Evolutionary conservation across 2,329 filamentous ascomycete genomes (phyloP).

Genomic region (Sclerotinia nivalis): DNA sequence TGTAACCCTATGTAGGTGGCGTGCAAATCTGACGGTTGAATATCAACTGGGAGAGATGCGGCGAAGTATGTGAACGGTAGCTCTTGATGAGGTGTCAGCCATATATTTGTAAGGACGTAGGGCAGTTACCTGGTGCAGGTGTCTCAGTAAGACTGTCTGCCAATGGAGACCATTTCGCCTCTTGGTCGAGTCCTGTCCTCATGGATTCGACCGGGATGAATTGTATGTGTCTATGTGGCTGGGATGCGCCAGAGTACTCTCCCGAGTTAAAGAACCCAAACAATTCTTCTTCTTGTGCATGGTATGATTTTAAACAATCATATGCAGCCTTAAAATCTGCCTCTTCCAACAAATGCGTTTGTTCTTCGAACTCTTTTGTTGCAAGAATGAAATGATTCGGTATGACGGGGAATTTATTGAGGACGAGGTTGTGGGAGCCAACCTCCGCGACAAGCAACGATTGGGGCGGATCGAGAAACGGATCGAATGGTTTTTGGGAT

Average conservation of each 20-base stretch:
- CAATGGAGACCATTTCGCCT: slow-evolving; percentile 52
- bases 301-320: slow-evolving; percentile 56
- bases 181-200: slow-evolving; percentile 49
- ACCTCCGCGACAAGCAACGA: slow-evolving; percentile 57
- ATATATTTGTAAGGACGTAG: no score
- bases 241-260: slow-evolving; percentile 66
- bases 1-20: slow-evolving; percentile 35
- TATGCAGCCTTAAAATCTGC: slow-evolving; percentile 62
- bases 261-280: slow-evolving; percentile 59
- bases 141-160: slow-evolving; percentile 44
- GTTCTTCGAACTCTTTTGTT: slow-evolving; percentile 62
- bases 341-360: slow-evolving; percentile 62
- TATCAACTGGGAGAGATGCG: slow-evolving; percentile 27
- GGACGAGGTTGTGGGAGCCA: slow-evolving; percentile 60
- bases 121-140: slow-evolving; percentile 27
- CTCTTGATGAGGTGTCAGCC: slow-evolving; percentile 23
- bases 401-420: slow-evolving; percentile 76
- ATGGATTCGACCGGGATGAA: slow-evolving; percentile 67
- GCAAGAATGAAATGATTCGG: slow-evolving; percentile 71
- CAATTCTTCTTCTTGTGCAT: slow-evolving; percentile 46
- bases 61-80: slow-evolving; percentile 41
- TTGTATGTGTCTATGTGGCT: slow-evolving; percentile 71
- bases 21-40: slow-evolving; percentile 32
- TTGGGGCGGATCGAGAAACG: slow-evolving; percentile 61
- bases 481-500: slow-evolving; percentile 52